A percentile compares a stretch with the other conserved stretches of the same genome.
Evolutionary conservation across 306 rosid genomes (phyloP).

Genomic region (Potentilla sterilis): DNA sequence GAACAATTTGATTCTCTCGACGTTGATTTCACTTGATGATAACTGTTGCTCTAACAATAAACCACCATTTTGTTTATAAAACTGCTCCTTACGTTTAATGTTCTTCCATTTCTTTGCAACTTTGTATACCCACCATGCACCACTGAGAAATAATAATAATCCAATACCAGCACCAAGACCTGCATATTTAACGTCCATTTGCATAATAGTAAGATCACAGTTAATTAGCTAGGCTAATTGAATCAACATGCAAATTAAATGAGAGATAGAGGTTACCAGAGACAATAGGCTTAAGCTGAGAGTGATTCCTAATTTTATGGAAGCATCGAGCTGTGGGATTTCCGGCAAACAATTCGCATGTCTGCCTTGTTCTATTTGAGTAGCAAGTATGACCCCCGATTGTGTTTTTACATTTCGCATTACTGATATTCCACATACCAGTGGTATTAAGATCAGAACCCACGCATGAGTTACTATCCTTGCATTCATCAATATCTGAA

Average conservation of each 20-base stretch:
- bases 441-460: not conserved
- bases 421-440: not conserved
- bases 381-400: not conserved
- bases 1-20: constrained; percentile 4
- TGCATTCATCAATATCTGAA: constrained; percentile 12
- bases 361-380: not conserved
- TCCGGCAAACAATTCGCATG: not conserved
- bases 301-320: not conserved
- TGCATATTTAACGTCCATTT: not conserved
- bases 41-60: not conserved
- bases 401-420: not conserved
- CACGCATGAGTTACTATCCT: not conserved
- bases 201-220: not conserved
- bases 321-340: not conserved
- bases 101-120: constrained; percentile 8
- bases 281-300: too few relatives aligned
- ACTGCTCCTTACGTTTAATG: constrained; percentile 3
- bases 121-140: constrained; percentile 9
- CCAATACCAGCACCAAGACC: constrained; percentile 5
- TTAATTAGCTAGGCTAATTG: too few relatives aligned
- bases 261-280: too few relatives aligned
- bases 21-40: not conserved
- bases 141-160: not conserved
- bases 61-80: constrained; percentile 20
- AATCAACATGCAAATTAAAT: too few relatives aligned